Evolutionary conservation across 805 yeast genomes (phyloP).

Genomic region (Saccharomycopsis sp.): DNA sequence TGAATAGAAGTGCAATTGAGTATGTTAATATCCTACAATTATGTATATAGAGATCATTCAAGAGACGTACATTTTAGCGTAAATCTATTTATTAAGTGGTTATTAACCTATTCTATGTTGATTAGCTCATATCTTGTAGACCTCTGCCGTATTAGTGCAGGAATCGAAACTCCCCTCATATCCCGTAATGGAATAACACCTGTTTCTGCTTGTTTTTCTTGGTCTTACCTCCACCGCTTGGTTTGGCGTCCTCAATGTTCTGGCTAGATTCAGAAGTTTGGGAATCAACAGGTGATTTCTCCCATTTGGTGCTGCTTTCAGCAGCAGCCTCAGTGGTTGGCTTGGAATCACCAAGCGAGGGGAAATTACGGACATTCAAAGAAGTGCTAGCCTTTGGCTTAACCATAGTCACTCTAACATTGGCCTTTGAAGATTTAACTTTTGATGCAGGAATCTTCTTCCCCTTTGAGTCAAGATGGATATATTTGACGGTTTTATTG

Average conservation of each 20-base stretch:
- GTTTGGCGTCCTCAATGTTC: background rate
- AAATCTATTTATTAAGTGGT: no score
- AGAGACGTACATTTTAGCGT: no score
- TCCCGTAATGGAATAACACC: conserved; percentile 45
- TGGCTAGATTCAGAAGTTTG: background rate
- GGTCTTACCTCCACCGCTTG: conserved; percentile 30
- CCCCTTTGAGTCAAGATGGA: background rate
- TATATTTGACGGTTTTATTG: conserved; percentile 10
- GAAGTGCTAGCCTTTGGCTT: background rate
- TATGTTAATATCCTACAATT: background rate
- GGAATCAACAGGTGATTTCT: background rate
- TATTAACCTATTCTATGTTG: no score
- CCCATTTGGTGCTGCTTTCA: background rate
- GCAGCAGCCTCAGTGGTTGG: background rate
- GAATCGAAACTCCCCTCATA: no score
- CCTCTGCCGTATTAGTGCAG: no score
- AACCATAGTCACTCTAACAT: background rate
- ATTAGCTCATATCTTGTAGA: no score
- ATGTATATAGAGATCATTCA: no score
- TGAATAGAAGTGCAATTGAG: background rate
- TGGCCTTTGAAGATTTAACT: conserved; percentile 4
- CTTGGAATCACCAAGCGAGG: background rate
- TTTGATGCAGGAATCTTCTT: conserved; percentile 6
- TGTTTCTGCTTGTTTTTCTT: conserved; percentile 45
- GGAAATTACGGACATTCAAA: conserved; percentile 3